These are phyloP conservation scores for Candolleomyces aberdarensis DNA, from an alignment of 768 basidiomycete species.

Conservation along the genomic window DNA sequence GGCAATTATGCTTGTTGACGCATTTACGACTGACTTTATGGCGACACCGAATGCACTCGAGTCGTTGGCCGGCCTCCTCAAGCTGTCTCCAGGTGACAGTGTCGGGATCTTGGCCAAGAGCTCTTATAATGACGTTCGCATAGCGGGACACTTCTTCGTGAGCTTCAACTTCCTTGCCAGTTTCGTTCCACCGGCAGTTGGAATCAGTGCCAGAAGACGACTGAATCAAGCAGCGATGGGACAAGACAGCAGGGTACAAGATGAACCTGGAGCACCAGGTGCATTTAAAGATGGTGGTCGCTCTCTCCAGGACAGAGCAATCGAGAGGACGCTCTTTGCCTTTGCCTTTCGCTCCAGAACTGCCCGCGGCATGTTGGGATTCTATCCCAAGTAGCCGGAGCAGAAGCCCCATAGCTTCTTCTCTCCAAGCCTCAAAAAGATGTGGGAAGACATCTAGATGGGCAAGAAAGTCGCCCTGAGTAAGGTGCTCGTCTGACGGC, in stretches of 20 bases:
- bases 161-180: background rate
- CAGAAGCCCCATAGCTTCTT: background rate
- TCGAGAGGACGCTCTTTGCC: background rate
- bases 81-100: background rate
- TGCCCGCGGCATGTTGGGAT: too few species aligned
- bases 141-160: background rate
- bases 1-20: background rate
- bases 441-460: background rate
- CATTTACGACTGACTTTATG: background rate
- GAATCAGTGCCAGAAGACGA: background rate
- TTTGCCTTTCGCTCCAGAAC: background rate
- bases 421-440: background rate
- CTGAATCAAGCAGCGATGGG: background rate
- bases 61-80: background rate
- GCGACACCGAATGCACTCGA: background rate
- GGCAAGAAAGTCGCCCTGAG: background rate
- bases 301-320: background rate
- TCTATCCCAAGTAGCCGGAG: background rate
- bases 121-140: background rate
- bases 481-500: background rate
- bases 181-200: background rate
- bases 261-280: background rate
- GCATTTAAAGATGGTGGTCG: background rate
- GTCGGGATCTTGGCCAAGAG: background rate
- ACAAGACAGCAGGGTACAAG: background rate